A percentile compares a stretch with the other conserved stretches of the same genome.
These are phyloP conservation scores for Rhazya stricta DNA, from an alignment of 257 asterid genomes.

Conservation along the genomic window DNA sequence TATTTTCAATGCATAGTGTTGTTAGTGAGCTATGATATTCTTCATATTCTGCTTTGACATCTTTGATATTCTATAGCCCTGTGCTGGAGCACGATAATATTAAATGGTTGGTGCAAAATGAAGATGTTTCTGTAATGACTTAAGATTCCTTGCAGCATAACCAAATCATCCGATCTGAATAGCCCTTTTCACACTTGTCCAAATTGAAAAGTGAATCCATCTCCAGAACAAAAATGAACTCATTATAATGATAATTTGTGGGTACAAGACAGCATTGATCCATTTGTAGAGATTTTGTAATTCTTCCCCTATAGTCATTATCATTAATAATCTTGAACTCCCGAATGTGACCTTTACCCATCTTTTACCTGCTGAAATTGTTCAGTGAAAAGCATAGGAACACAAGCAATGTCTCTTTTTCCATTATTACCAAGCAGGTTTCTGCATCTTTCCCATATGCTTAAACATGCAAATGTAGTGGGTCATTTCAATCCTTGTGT, in stretches of 20 bases:
- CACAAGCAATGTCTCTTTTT: not conserved
- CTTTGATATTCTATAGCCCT: not conserved
- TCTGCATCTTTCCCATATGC: conserved; percentile 3
- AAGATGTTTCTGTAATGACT: not conserved
- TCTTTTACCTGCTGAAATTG: not conserved
- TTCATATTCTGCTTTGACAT: not conserved
- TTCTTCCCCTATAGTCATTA: conserved; percentile 1
- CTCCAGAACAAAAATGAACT: not conserved
- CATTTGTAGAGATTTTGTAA: conserved; percentile 16
- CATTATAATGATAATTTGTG: not conserved
- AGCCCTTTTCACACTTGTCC: conserved; percentile 9
- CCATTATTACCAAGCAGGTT: not conserved
- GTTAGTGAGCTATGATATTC: not conserved
- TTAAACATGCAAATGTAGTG: conserved; percentile 6
- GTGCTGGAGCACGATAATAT: not conserved
- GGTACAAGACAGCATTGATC: conserved; percentile 6
- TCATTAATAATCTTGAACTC: conserved; percentile 3
- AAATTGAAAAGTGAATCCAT: not conserved
- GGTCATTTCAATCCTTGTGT: conserved; percentile 8
- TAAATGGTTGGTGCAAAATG: not conserved
- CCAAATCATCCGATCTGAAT: not conserved
- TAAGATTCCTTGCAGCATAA: not conserved
- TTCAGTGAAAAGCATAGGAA: not conserved
- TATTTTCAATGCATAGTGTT: not conserved
- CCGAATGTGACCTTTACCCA: conserved; percentile 11